These are phyloP conservation scores for Blastobotrys capitulatus DNA, from an alignment of 1,139 yeast species.

Conservation along the genomic window DNA sequence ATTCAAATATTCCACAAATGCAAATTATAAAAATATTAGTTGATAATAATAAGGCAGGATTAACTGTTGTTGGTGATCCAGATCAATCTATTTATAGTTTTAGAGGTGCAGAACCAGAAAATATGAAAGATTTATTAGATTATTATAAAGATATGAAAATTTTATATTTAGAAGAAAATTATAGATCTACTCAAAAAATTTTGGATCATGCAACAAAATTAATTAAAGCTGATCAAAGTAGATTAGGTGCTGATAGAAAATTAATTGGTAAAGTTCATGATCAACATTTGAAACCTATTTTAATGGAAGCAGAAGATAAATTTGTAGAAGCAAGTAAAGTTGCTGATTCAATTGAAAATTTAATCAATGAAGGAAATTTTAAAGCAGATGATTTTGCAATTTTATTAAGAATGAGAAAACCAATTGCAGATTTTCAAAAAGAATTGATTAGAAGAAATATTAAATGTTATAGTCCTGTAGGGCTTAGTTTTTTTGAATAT, in stretches of 20 bases:
- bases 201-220: conserved; percentile 58
- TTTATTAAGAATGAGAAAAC: conserved; percentile 57
- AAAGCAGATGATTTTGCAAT: conserved; percentile 60
- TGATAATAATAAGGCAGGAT: conserved; percentile 29
- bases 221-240: conserved; percentile 52
- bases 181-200: conserved; percentile 71
- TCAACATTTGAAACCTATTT: conserved; percentile 37
- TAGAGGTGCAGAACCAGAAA: conserved; percentile 68
- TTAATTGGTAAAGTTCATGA: conserved; percentile 9
- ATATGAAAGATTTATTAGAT: conserved; percentile 55
- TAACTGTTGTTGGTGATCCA: conserved; percentile 93
- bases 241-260: conserved; percentile 17
- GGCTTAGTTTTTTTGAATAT: conserved; percentile 75
- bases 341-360: conserved; percentile 44
- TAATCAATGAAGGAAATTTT: conserved; percentile 32
- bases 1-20: conserved; percentile 74
- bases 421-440: conserved; percentile 56
- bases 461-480: conserved; percentile 65
- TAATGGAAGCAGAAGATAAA: conserved; percentile 37
- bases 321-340: conserved; percentile 55
- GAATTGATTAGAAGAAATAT: conserved; percentile 50
- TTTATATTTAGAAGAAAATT: conserved; percentile 59
- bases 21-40: conserved; percentile 60
- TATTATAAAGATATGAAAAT: conserved; percentile 38
- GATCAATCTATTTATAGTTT: conserved; percentile 93